phyloP scores from a whole-genome alignment of 257 asterid species.

The Rauvolfia tetraphylla region DNA sequence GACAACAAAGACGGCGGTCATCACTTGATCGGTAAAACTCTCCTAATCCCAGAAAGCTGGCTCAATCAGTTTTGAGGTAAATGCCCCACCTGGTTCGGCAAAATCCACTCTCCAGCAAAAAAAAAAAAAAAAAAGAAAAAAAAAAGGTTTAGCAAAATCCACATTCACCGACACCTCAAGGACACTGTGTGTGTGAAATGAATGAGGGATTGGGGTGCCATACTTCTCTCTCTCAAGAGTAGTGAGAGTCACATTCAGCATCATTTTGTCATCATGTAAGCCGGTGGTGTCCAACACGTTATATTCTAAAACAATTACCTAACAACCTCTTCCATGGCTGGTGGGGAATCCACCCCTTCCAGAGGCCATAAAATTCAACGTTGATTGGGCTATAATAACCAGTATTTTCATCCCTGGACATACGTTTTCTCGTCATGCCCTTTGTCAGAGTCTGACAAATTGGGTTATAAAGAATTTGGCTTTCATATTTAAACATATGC shows the following conservation, averaged over 20 bases:
- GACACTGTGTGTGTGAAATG: slow-evolving; percentile 10
- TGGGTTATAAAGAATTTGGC: background rate
- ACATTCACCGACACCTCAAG: slow-evolving; percentile 8
- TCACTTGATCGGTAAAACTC: too few relatives aligned
- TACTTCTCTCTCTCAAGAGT: slow-evolving; percentile 1
- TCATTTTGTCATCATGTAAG: slow-evolving; percentile 27
- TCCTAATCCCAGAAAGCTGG: background rate
- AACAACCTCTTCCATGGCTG: slow-evolving; percentile 11
- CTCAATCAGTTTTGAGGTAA: background rate
- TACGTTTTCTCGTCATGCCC: background rate
- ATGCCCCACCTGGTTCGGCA: background rate
- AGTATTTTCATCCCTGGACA: slow-evolving; percentile 11
- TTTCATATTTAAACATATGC: background rate
- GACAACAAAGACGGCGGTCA: background rate
- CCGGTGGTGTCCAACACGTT: slow-evolving; percentile 25
- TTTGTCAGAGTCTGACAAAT: slow-evolving; percentile 1
- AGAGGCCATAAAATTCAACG: slow-evolving; percentile 12
- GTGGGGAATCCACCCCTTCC: slow-evolving; percentile 33
- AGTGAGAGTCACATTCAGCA: slow-evolving; percentile 20
- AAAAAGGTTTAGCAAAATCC: background rate
- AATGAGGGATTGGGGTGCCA: slow-evolving; percentile 12
- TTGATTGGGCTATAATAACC: slow-evolving; percentile 15
- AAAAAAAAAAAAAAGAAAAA: too few relatives aligned
- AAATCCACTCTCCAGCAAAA: too few relatives aligned
- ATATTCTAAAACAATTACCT: slow-evolving; percentile 26